Evolutionary conservation across 345 rosid species (phyloP), one percentile per base, ranked within the genome.

Genomic region (Viola odorata): DNA sequence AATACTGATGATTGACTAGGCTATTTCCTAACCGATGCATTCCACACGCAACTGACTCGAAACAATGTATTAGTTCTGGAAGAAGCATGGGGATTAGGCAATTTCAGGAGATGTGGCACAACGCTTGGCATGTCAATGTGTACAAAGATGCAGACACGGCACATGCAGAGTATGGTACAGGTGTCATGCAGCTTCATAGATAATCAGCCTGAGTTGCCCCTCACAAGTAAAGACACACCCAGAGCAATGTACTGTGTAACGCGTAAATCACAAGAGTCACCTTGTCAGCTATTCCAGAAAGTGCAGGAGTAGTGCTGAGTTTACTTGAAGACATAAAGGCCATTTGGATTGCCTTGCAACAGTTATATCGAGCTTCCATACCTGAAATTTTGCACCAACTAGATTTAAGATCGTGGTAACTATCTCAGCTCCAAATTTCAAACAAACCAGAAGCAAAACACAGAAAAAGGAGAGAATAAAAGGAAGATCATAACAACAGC

Each of bases 311-410:
- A 58, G 79, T 74, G 53, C 63, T 60, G 2, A 86, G 79, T 69
- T 75, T 87, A 63, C 77, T 72, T 12, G 87, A 73, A 17, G 62
- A 73, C 65, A 81, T 57, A 67, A 89, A 87, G 32, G 85, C 88
- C 41, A 73, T 79, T 40, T 77, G 63, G 52, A 88, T 83, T 68
- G 87, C 77, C 77, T 82, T 80, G 87, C 96, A 94, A 66, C 97
- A 94, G 16, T 77, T 75, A 57, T 85, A 78, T 73, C 81, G 83
- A 48, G 79, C 80, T 65, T 89, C 96, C 99, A 89, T 89, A 36
- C 84, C 99, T 94, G 79, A 50, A 68, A 64, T 61, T 48, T 58
- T 44, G 16, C 65, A 41, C 36, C 4, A 3, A 13, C 15, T 14
- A 53, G 37, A 37, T 40, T 53, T 41, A 1, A 61, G 7, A n/a